These are phyloP conservation scores for Pseudogymnoascus sp. DNA, from an alignment of 2,329 filamentous ascomycete species.

Conservation along the genomic window DNA sequence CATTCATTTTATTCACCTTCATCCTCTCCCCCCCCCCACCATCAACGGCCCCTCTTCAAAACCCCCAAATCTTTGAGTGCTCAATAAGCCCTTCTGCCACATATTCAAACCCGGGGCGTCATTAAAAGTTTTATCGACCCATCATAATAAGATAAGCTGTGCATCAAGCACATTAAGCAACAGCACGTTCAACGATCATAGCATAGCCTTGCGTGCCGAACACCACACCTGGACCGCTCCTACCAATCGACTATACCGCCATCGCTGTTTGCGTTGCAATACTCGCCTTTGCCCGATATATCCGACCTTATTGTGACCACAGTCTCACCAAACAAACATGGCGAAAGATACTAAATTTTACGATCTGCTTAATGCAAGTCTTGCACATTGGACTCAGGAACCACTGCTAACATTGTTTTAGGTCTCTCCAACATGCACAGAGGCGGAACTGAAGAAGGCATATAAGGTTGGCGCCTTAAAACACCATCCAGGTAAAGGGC, in stretches of 20 bases:
- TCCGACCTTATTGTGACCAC: background rate
- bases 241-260: background rate
- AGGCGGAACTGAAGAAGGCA: conserved; percentile 82
- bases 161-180: background rate
- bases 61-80: background rate
- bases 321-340: conserved; percentile 44
- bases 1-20: background rate
- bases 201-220: conserved; percentile 1
- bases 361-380: conserved; percentile 66
- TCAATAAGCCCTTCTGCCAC: background rate
- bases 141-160: background rate
- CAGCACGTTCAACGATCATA: background rate
- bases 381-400: conserved; percentile 12
- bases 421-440: conserved; percentile 72
- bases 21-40: background rate
- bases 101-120: background rate
- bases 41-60: background rate
- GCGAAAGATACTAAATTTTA: conserved; percentile 75
- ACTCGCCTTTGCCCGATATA: background rate
- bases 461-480: conserved; percentile 80
- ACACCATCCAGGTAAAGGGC: conserved; percentile 66
- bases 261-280: background rate
- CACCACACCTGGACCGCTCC: background rate
- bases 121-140: background rate
- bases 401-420: conserved; percentile 33